phyloP scores from a whole-genome alignment of 805 yeast genomes.

The Barnettozyma wickerhamii region DNA sequence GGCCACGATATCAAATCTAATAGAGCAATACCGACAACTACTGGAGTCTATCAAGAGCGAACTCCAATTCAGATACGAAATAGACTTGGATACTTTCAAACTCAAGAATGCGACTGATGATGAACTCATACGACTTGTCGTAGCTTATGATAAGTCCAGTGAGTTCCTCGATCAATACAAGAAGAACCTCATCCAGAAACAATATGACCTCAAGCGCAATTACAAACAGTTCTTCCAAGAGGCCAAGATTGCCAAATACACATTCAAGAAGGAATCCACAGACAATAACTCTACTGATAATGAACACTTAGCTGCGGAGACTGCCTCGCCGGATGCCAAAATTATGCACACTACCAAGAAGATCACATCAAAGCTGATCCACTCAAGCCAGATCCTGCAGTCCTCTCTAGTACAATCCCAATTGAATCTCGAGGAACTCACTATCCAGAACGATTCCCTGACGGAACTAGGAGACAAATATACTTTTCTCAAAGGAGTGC shows the following conservation, averaged over 20 bases:
- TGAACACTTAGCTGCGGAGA: not conserved
- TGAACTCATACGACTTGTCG: not conserved
- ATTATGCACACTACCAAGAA: constrained; percentile 23
- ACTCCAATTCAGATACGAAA: constrained; percentile 18
- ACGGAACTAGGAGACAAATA: constrained; percentile 17
- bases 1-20: constrained; percentile 12
- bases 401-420: constrained; percentile 23
- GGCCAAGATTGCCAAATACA: constrained; percentile 9
- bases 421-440: constrained; percentile 23
- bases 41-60: constrained; percentile 12
- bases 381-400: constrained; percentile 24
- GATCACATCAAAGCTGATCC: constrained; percentile 22
- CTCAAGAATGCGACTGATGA: not conserved
- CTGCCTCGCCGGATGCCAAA: constrained; percentile 18
- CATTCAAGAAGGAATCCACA: not conserved
- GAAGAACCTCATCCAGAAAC: constrained; percentile 15
- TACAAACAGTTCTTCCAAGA: constrained; percentile 7
- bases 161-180: constrained; percentile 19
- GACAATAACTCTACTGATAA: not conserved
- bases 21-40: constrained; percentile 15
- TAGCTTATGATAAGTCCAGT: constrained; percentile 8
- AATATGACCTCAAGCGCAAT: constrained; percentile 10
- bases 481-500: constrained; percentile 15
- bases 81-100: constrained; percentile 6
- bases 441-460: constrained; percentile 20